Percentiles rank a stretch among this genome's conserved stretches.
Conservation (phyloP, 2,329 filamentous ascomycete genomes). For the Bipolaris cookei region DNA sequence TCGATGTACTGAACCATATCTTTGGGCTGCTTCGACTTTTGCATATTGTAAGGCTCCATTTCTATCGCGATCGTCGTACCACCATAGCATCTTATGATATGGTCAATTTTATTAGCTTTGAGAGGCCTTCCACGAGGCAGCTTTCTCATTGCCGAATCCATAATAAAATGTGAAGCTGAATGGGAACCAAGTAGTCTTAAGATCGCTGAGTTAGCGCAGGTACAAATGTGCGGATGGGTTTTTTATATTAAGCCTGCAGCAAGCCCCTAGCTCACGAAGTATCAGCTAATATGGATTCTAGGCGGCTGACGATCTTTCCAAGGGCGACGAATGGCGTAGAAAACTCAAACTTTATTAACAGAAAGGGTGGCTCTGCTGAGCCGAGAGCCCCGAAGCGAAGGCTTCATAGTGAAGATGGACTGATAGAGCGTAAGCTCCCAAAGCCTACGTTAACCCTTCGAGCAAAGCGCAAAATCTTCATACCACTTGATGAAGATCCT, state of each 20-base stretch:
- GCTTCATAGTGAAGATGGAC: slow-evolving; percentile 2
- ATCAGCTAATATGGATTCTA: slow-evolving; percentile 10
- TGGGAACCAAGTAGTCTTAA: no score
- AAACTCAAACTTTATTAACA: not conserved
- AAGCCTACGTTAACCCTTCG: not conserved
- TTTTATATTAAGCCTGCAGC: no score
- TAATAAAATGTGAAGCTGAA: not conserved
- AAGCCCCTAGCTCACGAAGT: no score
- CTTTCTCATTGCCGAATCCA: slow-evolving; percentile 2
- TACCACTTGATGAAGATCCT: slow-evolving; percentile 9
- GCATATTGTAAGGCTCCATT: slow-evolving; percentile 16
- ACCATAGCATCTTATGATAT: slow-evolving; percentile 21
- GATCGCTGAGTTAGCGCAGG: no score
- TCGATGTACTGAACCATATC: slow-evolving; percentile 11
- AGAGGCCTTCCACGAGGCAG: slow-evolving; percentile 6
- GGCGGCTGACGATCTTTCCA: slow-evolving; percentile 16
- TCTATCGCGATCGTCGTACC: slow-evolving; percentile 14
- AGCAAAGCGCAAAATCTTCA: slow-evolving; percentile 11
- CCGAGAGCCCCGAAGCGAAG: slow-evolving; percentile 8
- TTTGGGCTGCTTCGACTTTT: slow-evolving; percentile 14
- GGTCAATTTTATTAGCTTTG: slow-evolving; percentile 16
- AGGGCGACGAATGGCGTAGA: slow-evolving; percentile 7
- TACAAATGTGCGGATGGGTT: not conserved
- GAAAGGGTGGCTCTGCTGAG: not conserved
- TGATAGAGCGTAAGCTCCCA: not conserved